Conservation (phyloP, 164 flowering plant species). For the Buxus sempervirens region DNA sequence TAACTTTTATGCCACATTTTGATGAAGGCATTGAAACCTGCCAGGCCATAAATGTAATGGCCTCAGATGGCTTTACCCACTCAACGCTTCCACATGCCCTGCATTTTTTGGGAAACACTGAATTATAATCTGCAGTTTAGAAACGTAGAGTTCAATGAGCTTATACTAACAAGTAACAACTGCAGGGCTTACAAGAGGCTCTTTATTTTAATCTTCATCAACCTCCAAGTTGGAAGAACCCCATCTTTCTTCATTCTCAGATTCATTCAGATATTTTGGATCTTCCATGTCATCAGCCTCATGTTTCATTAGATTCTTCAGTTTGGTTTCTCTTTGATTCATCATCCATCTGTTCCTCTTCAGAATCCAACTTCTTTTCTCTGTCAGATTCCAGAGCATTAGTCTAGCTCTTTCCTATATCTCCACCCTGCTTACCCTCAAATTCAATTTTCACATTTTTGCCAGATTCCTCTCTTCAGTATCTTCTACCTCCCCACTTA, state of each 20-base stretch:
- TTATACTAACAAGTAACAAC: background rate
- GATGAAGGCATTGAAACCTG: no score
- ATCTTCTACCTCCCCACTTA: no score
- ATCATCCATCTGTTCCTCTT: background rate
- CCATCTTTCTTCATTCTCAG: constrained; percentile 13
- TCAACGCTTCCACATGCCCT: constrained; percentile 59
- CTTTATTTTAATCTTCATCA: constrained; percentile 57
- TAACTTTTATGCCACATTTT: no score
- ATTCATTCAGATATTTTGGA: constrained; percentile 6
- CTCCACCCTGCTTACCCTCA: constrained; percentile 18
- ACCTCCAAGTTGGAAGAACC: constrained; percentile 19
- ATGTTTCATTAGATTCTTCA: constrained; percentile 9
- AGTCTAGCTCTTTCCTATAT: constrained; percentile 13
- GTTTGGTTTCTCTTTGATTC: constrained; percentile 7
- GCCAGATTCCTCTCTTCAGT: constrained; percentile 18
- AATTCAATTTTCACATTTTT: constrained; percentile 17
- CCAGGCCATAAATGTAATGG: no score
- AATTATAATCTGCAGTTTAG: background rate
- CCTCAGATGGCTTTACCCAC: constrained; percentile 27
- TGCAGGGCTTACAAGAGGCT: constrained; percentile 56
- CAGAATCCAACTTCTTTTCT: background rate
- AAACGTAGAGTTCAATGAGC: background rate
- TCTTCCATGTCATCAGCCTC: constrained; percentile 17
- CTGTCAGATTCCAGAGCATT: constrained; percentile 14
- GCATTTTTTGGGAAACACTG: constrained; percentile 24